These are phyloP conservation scores for Ulota crispa DNA, from an alignment of 225 moss, liverwort and hornwort genomes.

Conservation along the genomic window DNA sequence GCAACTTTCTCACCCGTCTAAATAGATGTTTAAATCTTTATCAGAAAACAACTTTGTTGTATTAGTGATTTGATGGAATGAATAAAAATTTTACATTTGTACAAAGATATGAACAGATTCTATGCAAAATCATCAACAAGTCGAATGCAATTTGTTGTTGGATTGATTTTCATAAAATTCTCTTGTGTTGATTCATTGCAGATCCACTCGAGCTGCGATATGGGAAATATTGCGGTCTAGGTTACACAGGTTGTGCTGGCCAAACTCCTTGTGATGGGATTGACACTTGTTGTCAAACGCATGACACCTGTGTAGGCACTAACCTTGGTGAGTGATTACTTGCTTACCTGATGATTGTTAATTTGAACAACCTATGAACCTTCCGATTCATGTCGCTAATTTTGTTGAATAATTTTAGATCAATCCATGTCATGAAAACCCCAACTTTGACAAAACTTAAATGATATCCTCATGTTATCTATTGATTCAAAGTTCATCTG, in stretches of 20 bases:
- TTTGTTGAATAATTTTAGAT: background rate
- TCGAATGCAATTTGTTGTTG: background rate
- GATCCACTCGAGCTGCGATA: constrained; percentile 39
- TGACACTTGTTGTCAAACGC: constrained; percentile 45
- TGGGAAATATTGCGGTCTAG: constrained; percentile 63
- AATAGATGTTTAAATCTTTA: too few species aligned
- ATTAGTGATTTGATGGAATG: too few species aligned
- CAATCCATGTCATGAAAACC: background rate
- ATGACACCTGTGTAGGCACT: constrained; percentile 50
- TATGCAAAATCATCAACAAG: background rate
- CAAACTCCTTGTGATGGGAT: constrained; percentile 45
- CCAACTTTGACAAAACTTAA: background rate
- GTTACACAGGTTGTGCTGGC: constrained; percentile 50
- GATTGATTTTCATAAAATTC: background rate
- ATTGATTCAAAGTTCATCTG: too few species aligned
- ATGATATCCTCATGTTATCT: too few species aligned
- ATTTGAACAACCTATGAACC: background rate
- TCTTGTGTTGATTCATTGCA: background rate
- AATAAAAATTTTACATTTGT: too few species aligned
- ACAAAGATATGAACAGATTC: too few species aligned
- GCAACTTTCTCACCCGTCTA: too few species aligned
- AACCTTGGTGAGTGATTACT: constrained; percentile 32
- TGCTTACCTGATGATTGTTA: too few species aligned
- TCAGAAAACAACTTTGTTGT: too few species aligned
- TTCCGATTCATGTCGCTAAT: background rate